Percentiles rank a stretch among this genome's conserved stretches.
Evolutionary conservation across 768 basidiomycete genomes (phyloP).

Genomic region (Tubosaeta brunneosetosa): DNA sequence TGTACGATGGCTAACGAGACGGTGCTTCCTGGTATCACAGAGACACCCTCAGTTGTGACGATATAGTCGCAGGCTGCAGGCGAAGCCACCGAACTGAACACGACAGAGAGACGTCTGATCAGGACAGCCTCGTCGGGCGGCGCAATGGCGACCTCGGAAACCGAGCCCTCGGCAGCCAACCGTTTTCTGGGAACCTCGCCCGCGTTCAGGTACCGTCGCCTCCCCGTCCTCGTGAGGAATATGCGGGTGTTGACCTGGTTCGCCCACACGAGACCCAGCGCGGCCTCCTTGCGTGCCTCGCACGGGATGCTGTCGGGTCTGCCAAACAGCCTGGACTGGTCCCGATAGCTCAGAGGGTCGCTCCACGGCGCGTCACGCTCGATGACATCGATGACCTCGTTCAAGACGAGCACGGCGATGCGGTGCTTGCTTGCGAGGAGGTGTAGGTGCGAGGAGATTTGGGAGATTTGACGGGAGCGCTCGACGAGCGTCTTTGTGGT

Average conservation of each 20-base stretch:
- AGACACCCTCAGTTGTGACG: slow-evolving; percentile 59
- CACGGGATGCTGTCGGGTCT: slow-evolving; percentile 56
- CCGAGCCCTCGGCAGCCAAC: slow-evolving; percentile 6
- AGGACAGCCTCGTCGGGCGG: slow-evolving; percentile 41
- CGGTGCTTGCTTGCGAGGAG: slow-evolving; percentile 56
- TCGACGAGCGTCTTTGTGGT: slow-evolving; percentile 61
- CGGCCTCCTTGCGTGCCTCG: slow-evolving; percentile 69
- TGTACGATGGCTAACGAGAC: slow-evolving; percentile 4
- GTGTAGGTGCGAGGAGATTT: slow-evolving; percentile 69
- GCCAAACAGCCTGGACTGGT: slow-evolving; percentile 75
- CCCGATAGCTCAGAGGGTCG: slow-evolving; percentile 51
- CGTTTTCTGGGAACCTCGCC: slow-evolving; percentile 27
- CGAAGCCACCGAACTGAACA: slow-evolving; percentile 65
- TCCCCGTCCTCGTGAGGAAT: slow-evolving; percentile 73
- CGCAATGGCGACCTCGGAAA: neutral
- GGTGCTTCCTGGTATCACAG: slow-evolving; percentile 25
- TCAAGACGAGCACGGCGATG: slow-evolving; percentile 78
- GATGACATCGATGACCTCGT: slow-evolving; percentile 86
- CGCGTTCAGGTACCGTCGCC: slow-evolving; percentile 53
- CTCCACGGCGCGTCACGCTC: slow-evolving; percentile 26
- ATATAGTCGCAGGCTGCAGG: slow-evolving; percentile 72
- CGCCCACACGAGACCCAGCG: slow-evolving; percentile 88
- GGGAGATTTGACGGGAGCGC: slow-evolving; percentile 64
- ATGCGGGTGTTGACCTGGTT: slow-evolving; percentile 86
- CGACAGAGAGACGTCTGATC: slow-evolving; percentile 67